These are phyloP conservation scores for Magnaporthiopsis rhizophila DNA, from an alignment of 2,329 filamentous ascomycete species.

Conservation along the genomic window DNA sequence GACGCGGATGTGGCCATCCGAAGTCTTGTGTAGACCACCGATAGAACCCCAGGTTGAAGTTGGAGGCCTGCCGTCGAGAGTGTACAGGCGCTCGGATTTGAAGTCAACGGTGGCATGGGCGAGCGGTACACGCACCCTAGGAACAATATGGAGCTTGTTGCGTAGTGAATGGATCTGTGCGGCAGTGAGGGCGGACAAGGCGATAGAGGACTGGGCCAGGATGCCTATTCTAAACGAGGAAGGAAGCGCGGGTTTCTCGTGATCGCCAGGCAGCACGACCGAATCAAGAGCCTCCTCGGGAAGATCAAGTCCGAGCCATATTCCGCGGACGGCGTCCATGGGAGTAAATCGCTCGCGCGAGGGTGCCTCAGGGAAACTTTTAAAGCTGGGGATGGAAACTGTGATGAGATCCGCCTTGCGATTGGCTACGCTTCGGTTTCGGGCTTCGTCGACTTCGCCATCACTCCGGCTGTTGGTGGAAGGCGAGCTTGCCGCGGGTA, in stretches of 20 bases:
- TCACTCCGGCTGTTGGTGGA: background rate
- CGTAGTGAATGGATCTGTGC: constrained; percentile 33
- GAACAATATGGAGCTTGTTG: constrained; percentile 18
- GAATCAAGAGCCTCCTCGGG: background rate
- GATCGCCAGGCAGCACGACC: background rate
- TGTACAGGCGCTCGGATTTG: constrained; percentile 42
- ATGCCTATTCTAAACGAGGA: constrained; percentile 48
- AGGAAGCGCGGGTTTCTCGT: constrained; percentile 23
- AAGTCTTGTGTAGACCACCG: constrained; percentile 41
- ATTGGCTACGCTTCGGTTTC: no score
- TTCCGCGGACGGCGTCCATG: background rate
- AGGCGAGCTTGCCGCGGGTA: constrained; percentile 12
- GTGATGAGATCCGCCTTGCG: background rate
- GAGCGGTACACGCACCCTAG: constrained; percentile 32
- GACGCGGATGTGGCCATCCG: constrained; percentile 44
- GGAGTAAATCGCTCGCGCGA: background rate
- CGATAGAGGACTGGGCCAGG: constrained; percentile 44
- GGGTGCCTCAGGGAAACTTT: background rate
- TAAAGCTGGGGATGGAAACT: background rate
- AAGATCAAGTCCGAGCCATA: constrained; percentile 1
- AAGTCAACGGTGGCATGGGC: constrained; percentile 44
- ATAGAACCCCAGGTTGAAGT: constrained; percentile 31
- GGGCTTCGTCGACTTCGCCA: no score
- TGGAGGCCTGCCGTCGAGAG: constrained; percentile 28
- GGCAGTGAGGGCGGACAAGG: constrained; percentile 40